Evolutionary conservation across 208 protist species (phyloP).

Genomic region (Trypanosoma mega): DNA sequence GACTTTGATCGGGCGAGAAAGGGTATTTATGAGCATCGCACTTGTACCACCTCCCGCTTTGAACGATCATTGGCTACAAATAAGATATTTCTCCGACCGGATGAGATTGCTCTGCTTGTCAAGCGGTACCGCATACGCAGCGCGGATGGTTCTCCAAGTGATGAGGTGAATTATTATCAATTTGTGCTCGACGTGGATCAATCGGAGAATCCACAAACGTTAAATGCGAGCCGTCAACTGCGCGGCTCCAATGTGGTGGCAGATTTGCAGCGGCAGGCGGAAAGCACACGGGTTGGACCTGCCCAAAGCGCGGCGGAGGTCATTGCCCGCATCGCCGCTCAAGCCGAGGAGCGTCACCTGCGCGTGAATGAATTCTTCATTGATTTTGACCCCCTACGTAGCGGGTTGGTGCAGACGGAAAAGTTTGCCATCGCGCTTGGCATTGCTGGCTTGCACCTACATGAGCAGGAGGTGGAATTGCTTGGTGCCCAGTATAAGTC

Average conservation of each 20-base stretch:
- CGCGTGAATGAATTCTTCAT: conserved; percentile 66
- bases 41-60: conserved; percentile 81
- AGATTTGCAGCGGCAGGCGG: conserved; percentile 9
- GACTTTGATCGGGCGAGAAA: conserved; percentile 89
- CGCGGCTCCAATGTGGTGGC: conserved; percentile 3
- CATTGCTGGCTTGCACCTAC: conserved; percentile 61
- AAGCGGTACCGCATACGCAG: conserved; percentile 73
- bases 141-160: conserved; percentile 56
- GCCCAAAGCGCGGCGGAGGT: conserved; percentile 36
- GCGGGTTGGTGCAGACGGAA: conserved; percentile 44
- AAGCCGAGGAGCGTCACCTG: conserved; percentile 58
- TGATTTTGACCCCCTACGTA: conserved; percentile 83
- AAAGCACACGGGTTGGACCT: conserved; percentile 20
- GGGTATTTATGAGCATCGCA: conserved; percentile 82
- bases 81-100: conserved; percentile 72
- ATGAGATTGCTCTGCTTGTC: conserved; percentile 77
- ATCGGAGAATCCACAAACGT: conserved; percentile 26
- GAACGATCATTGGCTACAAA: conserved; percentile 75
- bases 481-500: conserved; percentile 49
- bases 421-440: conserved; percentile 68
- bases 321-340: conserved; percentile 50
- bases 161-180: conserved; percentile 87
- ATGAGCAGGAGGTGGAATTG: conserved; percentile 37
- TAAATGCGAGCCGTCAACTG: conserved; percentile 1
- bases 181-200: conserved; percentile 88